phyloP scores from a whole-genome alignment of 2,329 filamentous ascomycete species.

The Cladophialophora carrionii region DNA sequence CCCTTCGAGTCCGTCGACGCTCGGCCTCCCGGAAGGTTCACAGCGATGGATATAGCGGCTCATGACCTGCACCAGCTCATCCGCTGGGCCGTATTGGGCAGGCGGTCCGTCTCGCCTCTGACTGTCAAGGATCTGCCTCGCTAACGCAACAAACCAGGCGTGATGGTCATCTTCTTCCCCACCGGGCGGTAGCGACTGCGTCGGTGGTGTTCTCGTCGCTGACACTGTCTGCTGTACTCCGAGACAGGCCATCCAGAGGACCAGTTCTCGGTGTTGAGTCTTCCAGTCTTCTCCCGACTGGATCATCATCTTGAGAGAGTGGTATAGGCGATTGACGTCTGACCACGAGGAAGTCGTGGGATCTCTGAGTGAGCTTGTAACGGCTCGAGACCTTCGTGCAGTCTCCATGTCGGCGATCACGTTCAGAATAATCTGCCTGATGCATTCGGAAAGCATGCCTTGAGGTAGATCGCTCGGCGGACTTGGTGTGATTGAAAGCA shows the following conservation, averaged over 20 bases:
- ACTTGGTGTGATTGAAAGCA: slow-evolving; percentile 17
- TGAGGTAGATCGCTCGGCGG: background rate
- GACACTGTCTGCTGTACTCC: slow-evolving; percentile 16
- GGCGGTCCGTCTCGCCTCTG: slow-evolving; percentile 3
- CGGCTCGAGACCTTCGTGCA: slow-evolving; percentile 1
- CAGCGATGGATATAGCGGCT: slow-evolving; percentile 26
- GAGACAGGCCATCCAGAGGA: slow-evolving; percentile 28
- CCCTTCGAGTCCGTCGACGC: slow-evolving; percentile 15
- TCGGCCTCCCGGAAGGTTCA: slow-evolving; percentile 19
- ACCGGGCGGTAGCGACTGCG: slow-evolving; percentile 1
- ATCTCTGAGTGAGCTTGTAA: slow-evolving; percentile 1
- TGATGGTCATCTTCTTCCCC: slow-evolving; percentile 5
- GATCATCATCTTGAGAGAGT: slow-evolving; percentile 9
- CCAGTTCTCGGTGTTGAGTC: slow-evolving; percentile 19
- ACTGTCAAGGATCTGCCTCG: slow-evolving; percentile 12
- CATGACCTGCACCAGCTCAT: slow-evolving; percentile 23
- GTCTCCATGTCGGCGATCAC: slow-evolving; percentile 17
- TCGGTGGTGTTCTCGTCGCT: background rate
- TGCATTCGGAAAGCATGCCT: slow-evolving; percentile 18
- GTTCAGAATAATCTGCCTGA: slow-evolving; percentile 25
- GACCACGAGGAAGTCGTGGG: slow-evolving; percentile 16
- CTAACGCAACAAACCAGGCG: slow-evolving; percentile 23
- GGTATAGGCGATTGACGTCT: slow-evolving; percentile 11
- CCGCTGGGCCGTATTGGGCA: background rate
- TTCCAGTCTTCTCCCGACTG: slow-evolving; percentile 12